Base-by-base conservation (phyloP, 106 monocot species). In the Alisma plantagoaquatica region DNA sequence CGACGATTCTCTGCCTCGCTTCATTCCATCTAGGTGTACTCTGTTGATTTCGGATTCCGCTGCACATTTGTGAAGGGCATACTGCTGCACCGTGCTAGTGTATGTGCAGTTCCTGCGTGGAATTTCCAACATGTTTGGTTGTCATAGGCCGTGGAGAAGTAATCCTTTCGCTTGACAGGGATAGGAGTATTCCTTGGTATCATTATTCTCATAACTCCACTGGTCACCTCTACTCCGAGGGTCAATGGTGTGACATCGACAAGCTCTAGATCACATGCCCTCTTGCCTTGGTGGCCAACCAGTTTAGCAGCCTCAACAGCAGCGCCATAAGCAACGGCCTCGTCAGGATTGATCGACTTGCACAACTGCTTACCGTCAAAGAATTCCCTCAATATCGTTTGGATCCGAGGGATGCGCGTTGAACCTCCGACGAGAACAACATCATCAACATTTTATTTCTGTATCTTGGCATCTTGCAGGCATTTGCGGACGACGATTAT, bases 401-500 rank as follows among this genome's bases (percentile, higher is more conserved):
- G 77, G 15, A 83, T 74, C 56, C 74, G 77, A 12, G 60, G 60
- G 26, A 66, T 66, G 20, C 65, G 7, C 12, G 55, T 55, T 0
- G 65, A 66, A 1, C 65, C 65, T 5, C 54, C 65, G 23, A 66
- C 65, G 8, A 66, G 65, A 0, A 66, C 65, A 16, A 66, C 54
- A 41, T 56, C 54, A n/a, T 65, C 55, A 0, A 65, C 43, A 0
- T 35, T 5, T 9, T 19, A 29, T 33, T 62, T 62, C 23, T 41
- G 49, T 20, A 62, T 19, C 62, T 62, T 62, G 12, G 50, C 62
- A 51, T 86, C 86, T 23, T 60, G 54, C 55, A 86, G 53, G 44
- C 86, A 86, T 55, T 75, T 78, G 65, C 72, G 64, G 3, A 84
- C 75, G 8, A 62, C 69, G 33, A 63, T 72, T 60, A 84, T 79